Evolutionary conservation across 441 rosid species (phyloP), one percentile per base, ranked within the genome.

Genomic region (Francoa sonchifolia): DNA sequence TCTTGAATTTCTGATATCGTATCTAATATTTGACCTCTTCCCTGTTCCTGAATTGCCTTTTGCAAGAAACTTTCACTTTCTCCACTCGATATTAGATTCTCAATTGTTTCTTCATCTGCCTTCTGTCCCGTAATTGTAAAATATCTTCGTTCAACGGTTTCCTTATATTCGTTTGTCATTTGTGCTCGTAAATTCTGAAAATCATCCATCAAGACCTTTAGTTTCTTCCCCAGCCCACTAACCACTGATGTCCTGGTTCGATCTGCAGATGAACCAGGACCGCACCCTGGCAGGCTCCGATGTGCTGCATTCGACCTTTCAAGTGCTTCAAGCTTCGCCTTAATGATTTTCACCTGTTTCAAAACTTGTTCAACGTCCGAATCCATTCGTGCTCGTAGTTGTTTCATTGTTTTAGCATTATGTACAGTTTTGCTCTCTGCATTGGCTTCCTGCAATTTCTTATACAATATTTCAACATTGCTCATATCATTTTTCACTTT

Each of bases 41-140:
- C 95, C 46, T 82, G 94, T 29, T 86, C 93, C 51, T 86, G 93
- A n/a, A 86, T 86, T 2, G 96, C 96, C 62, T 75, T 86, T 21
- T 82, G 93, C 47, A 90, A 57, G 50, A 90, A 76, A 34, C 70
- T 78, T 37, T 82, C 95, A 32, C 99, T 80, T 53, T 90, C 87
- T 12, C 99, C 96, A 12, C 95, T 90, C 0, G 66, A 61, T 17
- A 86, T 90, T 50, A 90, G 50, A 31, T 73, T 73, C 57, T 86
- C 93, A 0, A 81, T 76, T 0, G 77, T 76, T 22, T 86, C 77
- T 15, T 76, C 95, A 5, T 82, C 80, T 0, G 88, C 69, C 40
- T 62, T 52, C 47, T 82, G 68, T 33, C 98, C 96, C 1, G 90
- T 90, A 17, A 90, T 68, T 0, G 93, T 82, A 19, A 77, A 82